Evolutionary conservation across 1,284 basidiomycete genomes (phyloP).

Genomic region (Bjerkandera adusta): DNA sequence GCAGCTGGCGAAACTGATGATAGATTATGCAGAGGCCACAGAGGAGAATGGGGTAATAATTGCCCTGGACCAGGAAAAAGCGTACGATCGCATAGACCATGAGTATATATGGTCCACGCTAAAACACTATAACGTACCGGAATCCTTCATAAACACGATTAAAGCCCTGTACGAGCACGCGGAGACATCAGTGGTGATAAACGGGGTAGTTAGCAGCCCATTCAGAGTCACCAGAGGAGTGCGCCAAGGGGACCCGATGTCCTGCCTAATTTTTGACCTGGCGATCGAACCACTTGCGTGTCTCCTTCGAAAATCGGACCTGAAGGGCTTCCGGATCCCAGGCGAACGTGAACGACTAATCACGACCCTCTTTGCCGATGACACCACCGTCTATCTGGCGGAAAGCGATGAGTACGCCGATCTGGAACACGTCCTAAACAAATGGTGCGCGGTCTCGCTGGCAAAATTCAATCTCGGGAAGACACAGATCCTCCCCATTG

Average conservation of each 20-base stretch:
- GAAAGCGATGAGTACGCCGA: slow-evolving; percentile 18
- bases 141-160: slow-evolving; percentile 19
- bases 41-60: slow-evolving; percentile 26
- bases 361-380: slow-evolving; percentile 31
- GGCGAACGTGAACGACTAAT: slow-evolving; percentile 18
- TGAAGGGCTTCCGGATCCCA: slow-evolving; percentile 19
- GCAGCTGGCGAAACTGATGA: slow-evolving; percentile 20
- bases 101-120: slow-evolving; percentile 29
- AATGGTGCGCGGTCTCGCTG: slow-evolving; percentile 32
- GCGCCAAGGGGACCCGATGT: slow-evolving; percentile 32
- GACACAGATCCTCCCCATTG: slow-evolving; percentile 36
- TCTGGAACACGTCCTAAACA: slow-evolving; percentile 22
- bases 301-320: slow-evolving; percentile 17
- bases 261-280: slow-evolving; percentile 29
- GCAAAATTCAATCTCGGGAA: slow-evolving; percentile 35
- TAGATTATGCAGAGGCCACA: slow-evolving; percentile 21
- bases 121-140: slow-evolving; percentile 18
- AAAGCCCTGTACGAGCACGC: slow-evolving; percentile 26
- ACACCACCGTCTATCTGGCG: slow-evolving; percentile 27
- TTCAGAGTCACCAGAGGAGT: slow-evolving; percentile 26
- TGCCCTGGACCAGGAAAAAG: slow-evolving; percentile 33
- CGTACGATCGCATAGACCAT: slow-evolving; percentile 30
- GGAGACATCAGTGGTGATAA: slow-evolving; percentile 24
- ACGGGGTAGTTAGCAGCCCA: slow-evolving; percentile 20
- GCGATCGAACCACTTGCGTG: slow-evolving; percentile 26